Base-by-base conservation (phyloP, 768 basidiomycete species). In the Sistotremastrum niveocremeum region DNA sequence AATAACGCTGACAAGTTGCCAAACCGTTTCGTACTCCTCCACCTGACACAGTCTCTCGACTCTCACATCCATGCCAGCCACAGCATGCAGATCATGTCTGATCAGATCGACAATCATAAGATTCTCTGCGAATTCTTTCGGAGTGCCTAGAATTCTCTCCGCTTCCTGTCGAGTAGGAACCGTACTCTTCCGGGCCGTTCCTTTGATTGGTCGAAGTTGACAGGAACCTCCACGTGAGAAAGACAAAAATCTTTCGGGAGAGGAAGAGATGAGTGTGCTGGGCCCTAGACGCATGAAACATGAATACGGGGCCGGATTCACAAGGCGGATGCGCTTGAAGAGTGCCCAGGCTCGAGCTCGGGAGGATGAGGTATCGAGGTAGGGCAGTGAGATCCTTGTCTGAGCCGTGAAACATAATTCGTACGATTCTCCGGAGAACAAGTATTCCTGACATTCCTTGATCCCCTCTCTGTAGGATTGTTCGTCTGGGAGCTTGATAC, bases 21-120 rank as follows among this genome's bases (percentile, higher is more conserved):
- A 95, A 1, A 98, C 87, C 0, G 87, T 91, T 64, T 88, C 77
- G 59, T 91, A 95, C 54, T 88, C 87, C 59, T 97, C 93, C 8
- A 95, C 78, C 1, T 64, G 63, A 59, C 93, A 95, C 55, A 97
- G 84, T 51, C 89, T 80, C 46, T 75, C 80, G 5, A 94, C 88
- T 8, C 71, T 59, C 6, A 98, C 91, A 45, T 82, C 71, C 36
- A 85, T 81, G 1, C 86, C 87, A 12, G 94, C 74, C 46, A 83
- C 80, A 32, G 77, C 77, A 53, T 93, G 79, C 34, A 98, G 67
- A 63, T 98, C 93, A 52, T 95, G 86, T 34, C 90, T 77, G 55
- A 94, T 94, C 41, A 98, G 76, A 60, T 97, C 93, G 29, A 95
- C 93, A 51, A 98, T 95, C 93, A 98, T 97, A 47, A 98, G 63